Base-by-base conservation (phyloP, 805 yeast species). In the Candida oleophila region DNA sequence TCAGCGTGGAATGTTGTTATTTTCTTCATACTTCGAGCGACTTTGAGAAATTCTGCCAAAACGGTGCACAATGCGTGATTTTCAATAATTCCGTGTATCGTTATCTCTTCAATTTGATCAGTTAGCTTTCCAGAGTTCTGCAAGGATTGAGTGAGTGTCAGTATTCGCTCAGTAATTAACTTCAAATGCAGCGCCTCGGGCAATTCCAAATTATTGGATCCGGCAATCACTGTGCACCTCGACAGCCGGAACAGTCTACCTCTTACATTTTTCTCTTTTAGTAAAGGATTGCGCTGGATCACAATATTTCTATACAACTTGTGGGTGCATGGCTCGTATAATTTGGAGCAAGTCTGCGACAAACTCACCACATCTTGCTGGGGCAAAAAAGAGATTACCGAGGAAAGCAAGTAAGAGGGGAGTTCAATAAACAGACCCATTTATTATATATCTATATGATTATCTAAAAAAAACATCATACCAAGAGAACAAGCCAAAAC, bases 311-410 rank as follows among this genome's bases (percentile, higher is more conserved):
- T 47, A 53, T 70, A 70, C 33, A 71, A 52, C 40, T 62, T 53
- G 18, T 46, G 40, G 38, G 61, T 44, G 44, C 70, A 65, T 12
- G 71, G 71, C 42, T 59, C 52, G 49, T 70, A 70, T 46, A 67
- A 65, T 25, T 53, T 51, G 50, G 49, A 70, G 53, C 68, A 69
- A 22, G 75, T 67, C 20, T 54, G 54, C 1, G 73, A 61, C 15
- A 71, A 57, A 38, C 61, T 65, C 22, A 65, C 22, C 15, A 68
- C 56, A 40, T 57, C 59, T 42, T 64, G 63, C 47, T 68, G 72
- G 4, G 68, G 67, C 14, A 67, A 55, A 40, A 50, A 62, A 30
- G 36, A 48, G 5, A 61, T 36, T 15, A 57, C 22, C 8, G 4
- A 15, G 36, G 35, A 20, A 11, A 16, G 18, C 5, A 41, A 35